Evolutionary conservation across 2,329 filamentous ascomycete genomes (phyloP).

Genomic region (Anthostomella pinea): DNA sequence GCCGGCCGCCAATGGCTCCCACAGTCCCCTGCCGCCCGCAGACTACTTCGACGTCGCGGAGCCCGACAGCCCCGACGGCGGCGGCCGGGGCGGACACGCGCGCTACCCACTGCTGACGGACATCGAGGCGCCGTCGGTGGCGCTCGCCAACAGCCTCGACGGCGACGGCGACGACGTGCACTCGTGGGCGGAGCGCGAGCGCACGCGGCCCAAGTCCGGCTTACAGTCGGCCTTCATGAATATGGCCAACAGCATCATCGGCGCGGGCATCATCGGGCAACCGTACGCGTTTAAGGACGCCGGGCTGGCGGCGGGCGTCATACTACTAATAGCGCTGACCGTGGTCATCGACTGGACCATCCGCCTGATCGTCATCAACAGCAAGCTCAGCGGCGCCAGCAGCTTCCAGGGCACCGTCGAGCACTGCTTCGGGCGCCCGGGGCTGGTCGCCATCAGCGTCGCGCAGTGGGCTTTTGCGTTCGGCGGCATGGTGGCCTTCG

Average conservation of each 20-base stretch:
- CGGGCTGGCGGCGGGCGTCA: constrained; percentile 74
- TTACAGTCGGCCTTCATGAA: constrained; percentile 95
- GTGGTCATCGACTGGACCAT: constrained; percentile 96
- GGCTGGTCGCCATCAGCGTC: constrained; percentile 81
- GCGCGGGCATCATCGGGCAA: constrained; percentile 74
- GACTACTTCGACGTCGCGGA: constrained; percentile 34
- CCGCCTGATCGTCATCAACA: constrained; percentile 93
- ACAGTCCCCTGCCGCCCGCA: constrained; percentile 12
- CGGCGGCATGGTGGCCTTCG: constrained; percentile 97
- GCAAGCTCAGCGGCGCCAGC: constrained; percentile 88
- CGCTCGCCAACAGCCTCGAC: constrained; percentile 60
- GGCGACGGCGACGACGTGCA: constrained; percentile 41
- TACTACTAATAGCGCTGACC: constrained; percentile 77
- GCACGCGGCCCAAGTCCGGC: constrained; percentile 73
- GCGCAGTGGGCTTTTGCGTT: constrained; percentile 99
- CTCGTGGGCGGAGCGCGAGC: constrained; percentile 52
- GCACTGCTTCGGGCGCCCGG: constrained; percentile 86
- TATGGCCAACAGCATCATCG: constrained; percentile 98
- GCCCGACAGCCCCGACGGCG: constrained; percentile 33
- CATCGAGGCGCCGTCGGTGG: constrained; percentile 67
- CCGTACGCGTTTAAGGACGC: constrained; percentile 96
- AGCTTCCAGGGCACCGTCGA: constrained; percentile 96
- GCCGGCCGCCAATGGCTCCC: constrained; percentile 23
- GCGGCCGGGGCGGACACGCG: constrained; percentile 45
- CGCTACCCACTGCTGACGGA: constrained; percentile 66